These are phyloP conservation scores for Glycyrrhiza uralensis DNA, from an alignment of 306 rosid genomes.

Conservation along the genomic window DNA sequence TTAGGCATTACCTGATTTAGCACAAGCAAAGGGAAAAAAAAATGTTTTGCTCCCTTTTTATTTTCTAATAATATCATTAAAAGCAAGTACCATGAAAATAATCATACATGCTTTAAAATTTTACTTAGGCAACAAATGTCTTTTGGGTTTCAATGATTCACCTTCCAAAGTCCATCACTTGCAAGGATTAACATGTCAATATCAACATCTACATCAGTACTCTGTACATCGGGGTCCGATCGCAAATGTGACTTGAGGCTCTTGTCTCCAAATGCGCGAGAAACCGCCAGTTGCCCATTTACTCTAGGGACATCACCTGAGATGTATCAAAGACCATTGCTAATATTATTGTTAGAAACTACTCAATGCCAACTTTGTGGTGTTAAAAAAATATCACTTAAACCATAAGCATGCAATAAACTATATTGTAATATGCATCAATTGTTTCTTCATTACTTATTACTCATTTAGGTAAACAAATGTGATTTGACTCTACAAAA, in stretches of 20 bases:
- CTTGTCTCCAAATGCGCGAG: conserved; percentile 96
- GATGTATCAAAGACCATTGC: neutral
- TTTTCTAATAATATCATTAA: neutral
- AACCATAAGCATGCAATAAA: neutral
- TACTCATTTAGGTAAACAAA: neutral
- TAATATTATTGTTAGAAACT: neutral
- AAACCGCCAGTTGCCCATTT: conserved; percentile 90
- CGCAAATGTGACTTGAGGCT: conserved; percentile 88
- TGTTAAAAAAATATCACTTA: neutral
- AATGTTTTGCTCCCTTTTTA: neutral
- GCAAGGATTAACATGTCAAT: conserved; percentile 68
- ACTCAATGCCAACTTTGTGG: neutral
- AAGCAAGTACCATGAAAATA: neutral
- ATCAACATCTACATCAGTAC: conserved; percentile 33
- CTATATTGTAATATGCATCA: neutral
- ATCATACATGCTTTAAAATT: neutral
- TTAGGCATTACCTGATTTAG: conserved; percentile 73
- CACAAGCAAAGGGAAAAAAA: conserved; percentile 19
- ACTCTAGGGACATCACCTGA: conserved; percentile 83
- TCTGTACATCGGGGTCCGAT: conserved; percentile 71
- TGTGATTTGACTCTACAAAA: neutral
- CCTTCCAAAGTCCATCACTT: conserved; percentile 98
- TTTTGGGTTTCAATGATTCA: conserved; percentile 21
- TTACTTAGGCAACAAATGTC: neutral
- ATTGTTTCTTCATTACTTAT: neutral